Evolutionary conservation across 352 stramenopile species (phyloP).

Genomic region (Phytophthora sp.): DNA sequence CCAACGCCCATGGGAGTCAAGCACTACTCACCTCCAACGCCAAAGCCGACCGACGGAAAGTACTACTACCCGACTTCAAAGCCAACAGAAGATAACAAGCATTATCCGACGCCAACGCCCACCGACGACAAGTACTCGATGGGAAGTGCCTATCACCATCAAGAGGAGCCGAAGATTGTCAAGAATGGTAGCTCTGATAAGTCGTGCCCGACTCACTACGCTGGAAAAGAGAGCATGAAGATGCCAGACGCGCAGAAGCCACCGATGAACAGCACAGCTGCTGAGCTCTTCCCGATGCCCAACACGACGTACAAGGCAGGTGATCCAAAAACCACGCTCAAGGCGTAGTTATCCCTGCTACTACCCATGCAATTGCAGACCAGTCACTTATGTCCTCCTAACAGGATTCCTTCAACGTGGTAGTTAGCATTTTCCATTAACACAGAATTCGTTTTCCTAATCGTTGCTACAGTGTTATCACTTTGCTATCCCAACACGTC

Average conservation of each 20-base stretch:
- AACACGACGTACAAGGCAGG: conserved; percentile 36
- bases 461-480: not conserved
- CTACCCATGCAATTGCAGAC: too few species aligned
- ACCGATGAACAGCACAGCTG: conserved; percentile 20
- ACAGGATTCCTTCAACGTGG: not conserved
- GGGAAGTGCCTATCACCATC: not conserved
- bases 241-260: conserved; percentile 13
- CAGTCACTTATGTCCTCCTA: too few species aligned
- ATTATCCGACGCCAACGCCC: not conserved
- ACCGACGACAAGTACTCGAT: too few species aligned
- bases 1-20: not conserved
- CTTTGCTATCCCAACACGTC: conserved; percentile 25
- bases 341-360: conserved; percentile 14
- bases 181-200: conserved; percentile 1
- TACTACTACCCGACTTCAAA: not conserved
- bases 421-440: not conserved
- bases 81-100: conserved; percentile 1
- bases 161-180: conserved; percentile 10
- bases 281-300: conserved; percentile 19
- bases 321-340: not conserved
- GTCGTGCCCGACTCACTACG: not conserved
- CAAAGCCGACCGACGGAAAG: conserved; percentile 13
- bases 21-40: conserved; percentile 1
- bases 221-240: conserved; percentile 8
- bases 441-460: not conserved